Evolutionary conservation across 495 filamentous ascomycete species (phyloP), one percentile per base, ranked within the genome.

Genomic region (Acidomyces sp.): DNA sequence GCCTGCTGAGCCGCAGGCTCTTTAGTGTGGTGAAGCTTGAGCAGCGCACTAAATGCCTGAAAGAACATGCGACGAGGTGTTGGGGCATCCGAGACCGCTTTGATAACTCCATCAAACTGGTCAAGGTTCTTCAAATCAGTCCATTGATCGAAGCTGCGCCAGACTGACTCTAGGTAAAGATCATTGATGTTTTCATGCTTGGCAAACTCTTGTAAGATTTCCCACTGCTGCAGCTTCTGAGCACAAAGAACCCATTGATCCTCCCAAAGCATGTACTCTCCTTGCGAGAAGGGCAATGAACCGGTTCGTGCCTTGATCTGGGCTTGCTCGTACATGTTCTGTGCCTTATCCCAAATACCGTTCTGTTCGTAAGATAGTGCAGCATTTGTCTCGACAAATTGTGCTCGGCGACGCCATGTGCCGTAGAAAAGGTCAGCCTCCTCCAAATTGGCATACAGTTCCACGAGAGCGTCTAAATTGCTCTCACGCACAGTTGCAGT

Each of bases 161-260:
- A 99, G 4, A 82, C 84, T 35, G 87, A 80, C 57, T 99, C 92
- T 13, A 99, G 63, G 16, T 93, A 73, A n/a, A 99, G 74, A 53
- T 99, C 92, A 56, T 95, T 94, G 59, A 92, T 78, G 51, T 96
- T 99, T 53, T 99, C 92, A 44, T 96, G 88, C 59, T 96, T 96
- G n/a, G 92, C 87, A 48, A 93, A 96, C 47, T 99, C 92, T 39
- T 78, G 81, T 20, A 99, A 62, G 40, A 99, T 82, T 39, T 99
- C 92, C 92, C 92, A 99, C 49, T 96, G 92, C 56, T 99, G 92
- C 26, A 99, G 71, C 64, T 96, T 99, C 61, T 96, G 84, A 2
- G 88, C 90, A 55, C 92, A 96, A 28, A 92, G 70, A 24, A 96
- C 73, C 92, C 92, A 99, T 49, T 99, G 92, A 59, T 99, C 92